Percentiles rank a stretch among this genome's conserved stretches.
phyloP scores from a whole-genome alignment of 805 yeast genomes.

The Sporopachydermia lactativora region DNA sequence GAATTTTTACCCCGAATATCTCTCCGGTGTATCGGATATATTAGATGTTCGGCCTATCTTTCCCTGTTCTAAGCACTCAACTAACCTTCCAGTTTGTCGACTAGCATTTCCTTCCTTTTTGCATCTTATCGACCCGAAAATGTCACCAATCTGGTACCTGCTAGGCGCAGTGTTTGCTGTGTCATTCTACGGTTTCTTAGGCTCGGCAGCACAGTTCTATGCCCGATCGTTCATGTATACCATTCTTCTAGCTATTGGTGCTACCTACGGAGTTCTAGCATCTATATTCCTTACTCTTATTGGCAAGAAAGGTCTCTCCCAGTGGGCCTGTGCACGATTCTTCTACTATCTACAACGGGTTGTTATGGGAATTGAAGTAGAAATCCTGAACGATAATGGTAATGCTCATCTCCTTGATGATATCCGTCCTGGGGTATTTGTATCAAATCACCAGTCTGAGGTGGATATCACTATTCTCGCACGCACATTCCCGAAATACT shows the following conservation, averaged over 20 bases:
- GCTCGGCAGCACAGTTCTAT: background rate
- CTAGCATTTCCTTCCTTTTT: background rate
- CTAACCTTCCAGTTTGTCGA: too few relatives aligned
- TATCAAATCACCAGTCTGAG: constrained; percentile 86
- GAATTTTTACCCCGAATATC: too few relatives aligned
- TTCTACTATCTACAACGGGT: constrained; percentile 50
- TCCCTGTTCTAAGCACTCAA: too few relatives aligned
- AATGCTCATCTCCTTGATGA: background rate
- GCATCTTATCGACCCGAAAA: background rate
- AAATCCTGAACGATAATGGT: constrained; percentile 37
- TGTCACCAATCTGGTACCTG: background rate
- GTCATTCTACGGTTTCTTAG: background rate
- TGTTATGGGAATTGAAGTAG: constrained; percentile 55
- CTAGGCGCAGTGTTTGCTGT: background rate
- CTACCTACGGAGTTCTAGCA: constrained; percentile 25
- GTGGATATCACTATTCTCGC: constrained; percentile 77
- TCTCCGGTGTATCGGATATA: too few relatives aligned
- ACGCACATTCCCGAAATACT: constrained; percentile 70
- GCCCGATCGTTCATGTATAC: background rate
- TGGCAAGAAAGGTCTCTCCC: constrained; percentile 71
- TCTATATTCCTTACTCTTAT: constrained; percentile 50
- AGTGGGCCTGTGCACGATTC: constrained; percentile 80
- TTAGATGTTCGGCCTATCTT: too few relatives aligned
- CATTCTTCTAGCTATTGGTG: constrained; percentile 2
- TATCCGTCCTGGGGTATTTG: constrained; percentile 55